Evolutionary conservation across 108 stramenopile genomes (phyloP), one percentile per base, ranked within the genome.

Genomic region (Nitzschia putrida): DNA sequence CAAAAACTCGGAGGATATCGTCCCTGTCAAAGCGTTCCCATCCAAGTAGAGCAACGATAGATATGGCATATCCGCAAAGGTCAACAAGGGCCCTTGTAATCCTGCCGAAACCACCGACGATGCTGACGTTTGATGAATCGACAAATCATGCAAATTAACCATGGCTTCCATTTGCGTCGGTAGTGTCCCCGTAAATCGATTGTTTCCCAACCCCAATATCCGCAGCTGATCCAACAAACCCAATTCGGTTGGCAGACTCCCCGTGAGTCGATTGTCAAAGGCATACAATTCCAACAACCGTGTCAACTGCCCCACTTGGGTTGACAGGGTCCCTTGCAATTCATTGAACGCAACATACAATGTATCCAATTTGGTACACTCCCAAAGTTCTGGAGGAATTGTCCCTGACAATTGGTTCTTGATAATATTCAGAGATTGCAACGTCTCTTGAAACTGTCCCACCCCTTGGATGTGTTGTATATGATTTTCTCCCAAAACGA

Each of bases 121-220:
- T 18, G n/a, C 6, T 3, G 47, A 4, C 47, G 18, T 18, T 49
- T 57, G n/a, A 56, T 72, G 71, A 14, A 72, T 59, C 7, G 71
- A 88, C 9, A 88, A 50, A 57, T 71, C 68, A 57, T 73, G 51
- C 38, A 89, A 37, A 50, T 73, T 74, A 16, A 74, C 51, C 57
- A 89, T 64, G 24, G 69, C 57, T 18, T 83, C 65, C 12, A 89
- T 58, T 43, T 89, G 83, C n/a, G 72, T 59, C 29, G 85, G 83
- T 34, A 89, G 73, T 14, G 77, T 84, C 11, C 86, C 88, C 21
- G 59, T 64, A 4, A 85, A 38, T 9, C 64, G 29, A 54, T 89
- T 85, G 25, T 84, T 57, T 16, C 71, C 71, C 61, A 72, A n/a
- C 10, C 61, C 61, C 38, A 72, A 54, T 38, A 72, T 25, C 37